Evolutionary conservation across 108 stramenopile species (phyloP).

Genomic region (Phaeodactylum tricornutum): DNA sequence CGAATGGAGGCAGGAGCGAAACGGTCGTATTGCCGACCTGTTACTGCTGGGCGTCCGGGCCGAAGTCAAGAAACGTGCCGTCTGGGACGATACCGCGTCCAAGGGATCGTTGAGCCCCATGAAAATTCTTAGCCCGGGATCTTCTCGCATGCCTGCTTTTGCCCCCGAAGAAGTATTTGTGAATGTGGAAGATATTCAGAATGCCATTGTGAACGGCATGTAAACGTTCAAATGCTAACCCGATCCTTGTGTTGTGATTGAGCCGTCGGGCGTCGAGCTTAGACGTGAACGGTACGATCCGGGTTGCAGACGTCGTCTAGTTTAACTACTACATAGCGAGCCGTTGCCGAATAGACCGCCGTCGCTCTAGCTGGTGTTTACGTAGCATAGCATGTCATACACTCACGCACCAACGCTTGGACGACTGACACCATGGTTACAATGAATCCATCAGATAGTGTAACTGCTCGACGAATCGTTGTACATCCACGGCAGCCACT

Average conservation of each 20-base stretch:
- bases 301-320: no score
- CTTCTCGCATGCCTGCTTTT: conserved; percentile 57
- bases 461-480: conserved; percentile 88
- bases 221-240: no score
- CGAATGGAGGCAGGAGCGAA: conserved; percentile 76
- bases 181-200: conserved; percentile 83
- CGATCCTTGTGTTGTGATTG: no score
- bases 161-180: conserved; percentile 73
- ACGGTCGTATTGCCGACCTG: conserved; percentile 70
- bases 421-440: no score
- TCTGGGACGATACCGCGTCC: conserved; percentile 43
- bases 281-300: no score
- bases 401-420: no score
- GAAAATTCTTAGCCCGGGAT: conserved; percentile 61
- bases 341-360: no score
- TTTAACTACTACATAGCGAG: no score
- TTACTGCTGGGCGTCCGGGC: conserved; percentile 55
- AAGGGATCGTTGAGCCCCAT: conserved; percentile 36
- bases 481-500: conserved; percentile 68
- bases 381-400: no score
- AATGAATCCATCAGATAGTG: conserved; percentile 73
- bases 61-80: conserved; percentile 50
- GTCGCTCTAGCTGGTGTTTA: no score
- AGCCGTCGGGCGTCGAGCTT: no score
- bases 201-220: conserved; percentile 82